Evolutionary conservation across 139 green algal genomes (phyloP), one percentile per base, ranked within the genome.

Genomic region (Closterium sp.): DNA sequence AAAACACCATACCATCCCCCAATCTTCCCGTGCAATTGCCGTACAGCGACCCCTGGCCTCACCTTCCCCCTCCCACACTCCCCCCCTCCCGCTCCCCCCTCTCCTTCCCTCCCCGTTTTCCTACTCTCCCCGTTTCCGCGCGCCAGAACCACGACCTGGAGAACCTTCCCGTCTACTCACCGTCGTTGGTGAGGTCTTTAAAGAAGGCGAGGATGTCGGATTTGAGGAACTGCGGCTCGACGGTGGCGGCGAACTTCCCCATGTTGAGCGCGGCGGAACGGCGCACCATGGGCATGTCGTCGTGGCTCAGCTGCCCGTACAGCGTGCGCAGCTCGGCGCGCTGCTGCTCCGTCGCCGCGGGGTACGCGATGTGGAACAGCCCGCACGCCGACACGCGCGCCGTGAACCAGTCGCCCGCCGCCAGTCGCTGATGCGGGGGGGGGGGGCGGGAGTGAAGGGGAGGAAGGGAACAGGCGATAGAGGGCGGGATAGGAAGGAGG

Each of bases 241-340:
- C 93, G 4, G 93, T 95, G 83, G 95, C 95, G 10, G 97, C 97
- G 92, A 99, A 97, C 5, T 93, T 95, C 10, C 97, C 97, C 31
- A 99, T 94, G 90, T 97, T 97, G 83, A 97, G 95, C 33, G 97
- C 97, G 34, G 97, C 97, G 33, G 98, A 97, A 0, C 98, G 93
- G 33, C 98, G 94, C 9, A 99, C 98, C 98, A 99, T 99, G 35
- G 98, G 98, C 33, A 98, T 99, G 88, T 99, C 98, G 90, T 99
- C 98, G 23, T 96, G 95, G 95, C 96, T 98, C 64, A 99, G 95
- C 84, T 96, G 89, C 1, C 92, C 86, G 89, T 97, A 99, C 34
- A 97, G 76, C 9, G 93, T 90, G 31, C 97, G 95, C 88, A 99
- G 94, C 66, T 99, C 96, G 19, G 94, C 64, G 16, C 94, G 93